A percentile compares a stretch with the other conserved stretches of the same genome.
Evolutionary conservation across 2,329 filamentous ascomycete genomes (phyloP).

Genomic region (Aspergillus vadensis): DNA sequence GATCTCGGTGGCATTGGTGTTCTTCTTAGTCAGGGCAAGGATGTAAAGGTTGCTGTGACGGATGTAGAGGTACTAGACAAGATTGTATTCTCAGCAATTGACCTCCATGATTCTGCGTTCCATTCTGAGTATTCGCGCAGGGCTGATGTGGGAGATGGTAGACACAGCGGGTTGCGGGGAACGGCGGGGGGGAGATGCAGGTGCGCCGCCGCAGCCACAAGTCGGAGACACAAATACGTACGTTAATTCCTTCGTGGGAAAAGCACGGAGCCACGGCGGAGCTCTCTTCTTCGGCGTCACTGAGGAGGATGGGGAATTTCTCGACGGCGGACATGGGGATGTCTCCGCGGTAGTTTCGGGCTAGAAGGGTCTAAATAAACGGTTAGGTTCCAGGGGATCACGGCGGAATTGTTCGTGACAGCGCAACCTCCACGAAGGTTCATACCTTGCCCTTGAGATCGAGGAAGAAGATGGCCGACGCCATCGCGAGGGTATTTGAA

Average conservation of each 20-base stretch:
- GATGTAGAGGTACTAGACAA: slow-evolving; percentile 88
- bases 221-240: slow-evolving; percentile 50
- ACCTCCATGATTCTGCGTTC: neutral
- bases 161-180: slow-evolving; percentile 21
- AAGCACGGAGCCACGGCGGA: slow-evolving; percentile 97
- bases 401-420: slow-evolving; percentile 5
- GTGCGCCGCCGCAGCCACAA: slow-evolving; percentile 8
- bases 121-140: neutral
- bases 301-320: slow-evolving; percentile 93
- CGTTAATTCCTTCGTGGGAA: slow-evolving; percentile 97
- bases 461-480: slow-evolving; percentile 96
- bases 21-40: slow-evolving; percentile 95
- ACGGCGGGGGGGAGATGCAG: slow-evolving; percentile 13
- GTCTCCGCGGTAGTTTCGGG: slow-evolving; percentile 96
- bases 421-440: neutral
- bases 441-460: slow-evolving; percentile 98
- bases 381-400: slow-evolving; percentile 21
- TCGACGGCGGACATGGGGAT: slow-evolving; percentile 99
- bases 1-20: slow-evolving; percentile 98
- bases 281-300: slow-evolving; percentile 98
- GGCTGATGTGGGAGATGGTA: neutral
- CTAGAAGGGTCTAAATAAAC: slow-evolving; percentile 78
- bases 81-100: slow-evolving; percentile 5
- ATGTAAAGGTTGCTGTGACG: slow-evolving; percentile 99
- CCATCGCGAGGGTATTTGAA: slow-evolving; percentile 64